Evolutionary conservation across 2,329 filamentous ascomycete genomes (phyloP).

Genomic region (Fusarium graminum): DNA sequence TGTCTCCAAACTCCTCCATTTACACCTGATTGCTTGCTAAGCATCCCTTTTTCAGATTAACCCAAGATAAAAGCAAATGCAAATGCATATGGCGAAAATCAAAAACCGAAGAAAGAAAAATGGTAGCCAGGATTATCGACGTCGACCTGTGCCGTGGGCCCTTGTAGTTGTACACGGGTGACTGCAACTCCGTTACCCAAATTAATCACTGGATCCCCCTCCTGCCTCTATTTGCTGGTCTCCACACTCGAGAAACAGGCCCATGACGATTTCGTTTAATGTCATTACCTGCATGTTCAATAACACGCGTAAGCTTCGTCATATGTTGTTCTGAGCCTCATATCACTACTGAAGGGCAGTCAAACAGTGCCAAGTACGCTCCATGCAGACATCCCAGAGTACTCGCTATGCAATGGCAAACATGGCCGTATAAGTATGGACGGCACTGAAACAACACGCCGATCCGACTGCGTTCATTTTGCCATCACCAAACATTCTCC

Average conservation of each 20-base stretch:
- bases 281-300: slow-evolving; percentile 33
- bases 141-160: slow-evolving; percentile 43
- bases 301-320: slow-evolving; percentile 11
- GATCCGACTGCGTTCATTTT: slow-evolving; percentile 45
- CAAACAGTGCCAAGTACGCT: slow-evolving; percentile 1
- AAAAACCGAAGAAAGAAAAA: slow-evolving; percentile 20
- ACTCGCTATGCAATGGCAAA: slow-evolving; percentile 28
- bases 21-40: slow-evolving; percentile 35
- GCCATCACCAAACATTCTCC: slow-evolving; percentile 41
- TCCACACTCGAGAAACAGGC: slow-evolving; percentile 31
- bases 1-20: slow-evolving; percentile 29
- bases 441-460: slow-evolving; percentile 23
- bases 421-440: slow-evolving; percentile 22
- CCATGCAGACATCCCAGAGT: slow-evolving; percentile 17
- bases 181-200: slow-evolving; percentile 50
- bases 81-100: slow-evolving; percentile 33
- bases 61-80: slow-evolving; percentile 29
- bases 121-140: slow-evolving; percentile 40
- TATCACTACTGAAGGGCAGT: background rate
- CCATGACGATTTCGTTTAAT: slow-evolving; percentile 36
- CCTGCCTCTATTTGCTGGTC: slow-evolving; percentile 37
- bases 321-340: slow-evolving; percentile 8
- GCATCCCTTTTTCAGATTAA: slow-evolving; percentile 36
- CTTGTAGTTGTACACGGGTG: slow-evolving; percentile 54
- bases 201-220: slow-evolving; percentile 46